These are phyloP conservation scores for Acephala macrosclerotiorum DNA, from an alignment of 2,329 filamentous ascomycete genomes.

Conservation along the genomic window DNA sequence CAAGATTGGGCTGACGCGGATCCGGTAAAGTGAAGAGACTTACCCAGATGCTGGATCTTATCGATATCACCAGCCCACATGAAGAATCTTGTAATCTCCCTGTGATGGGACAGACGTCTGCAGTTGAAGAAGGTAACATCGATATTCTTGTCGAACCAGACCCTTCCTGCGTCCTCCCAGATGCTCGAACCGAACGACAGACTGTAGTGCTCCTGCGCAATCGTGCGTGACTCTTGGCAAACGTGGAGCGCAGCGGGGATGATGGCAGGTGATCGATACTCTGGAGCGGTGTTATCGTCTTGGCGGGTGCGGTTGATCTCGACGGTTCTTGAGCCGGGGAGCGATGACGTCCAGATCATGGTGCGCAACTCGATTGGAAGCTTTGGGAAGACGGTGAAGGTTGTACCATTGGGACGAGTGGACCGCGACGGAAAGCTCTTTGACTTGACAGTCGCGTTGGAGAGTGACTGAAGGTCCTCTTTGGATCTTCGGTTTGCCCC, in stretches of 20 bases:
- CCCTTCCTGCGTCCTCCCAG: background rate
- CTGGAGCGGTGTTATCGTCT: background rate
- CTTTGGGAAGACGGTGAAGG: slow-evolving; percentile 1
- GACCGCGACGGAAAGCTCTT: background rate
- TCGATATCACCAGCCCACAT: background rate
- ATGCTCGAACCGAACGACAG: background rate
- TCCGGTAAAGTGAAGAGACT: background rate
- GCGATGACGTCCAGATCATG: background rate
- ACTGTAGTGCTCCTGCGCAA: background rate
- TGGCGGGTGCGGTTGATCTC: background rate
- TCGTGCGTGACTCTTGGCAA: background rate
- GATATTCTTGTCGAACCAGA: background rate
- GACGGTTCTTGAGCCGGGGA: background rate
- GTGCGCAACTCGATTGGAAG: slow-evolving; percentile 3
- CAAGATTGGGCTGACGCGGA: background rate
- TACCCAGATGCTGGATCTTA: background rate
- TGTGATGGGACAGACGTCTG: background rate
- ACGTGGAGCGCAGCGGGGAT: background rate
- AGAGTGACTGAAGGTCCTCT: background rate
- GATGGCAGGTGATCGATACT: background rate
- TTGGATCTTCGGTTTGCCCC: background rate
- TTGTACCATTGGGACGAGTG: background rate
- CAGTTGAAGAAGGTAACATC: background rate
- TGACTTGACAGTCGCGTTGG: background rate
- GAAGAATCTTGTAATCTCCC: background rate